Evolutionary conservation across 768 basidiomycete genomes (phyloP).

Genomic region (Leucocoprinus leucothites): DNA sequence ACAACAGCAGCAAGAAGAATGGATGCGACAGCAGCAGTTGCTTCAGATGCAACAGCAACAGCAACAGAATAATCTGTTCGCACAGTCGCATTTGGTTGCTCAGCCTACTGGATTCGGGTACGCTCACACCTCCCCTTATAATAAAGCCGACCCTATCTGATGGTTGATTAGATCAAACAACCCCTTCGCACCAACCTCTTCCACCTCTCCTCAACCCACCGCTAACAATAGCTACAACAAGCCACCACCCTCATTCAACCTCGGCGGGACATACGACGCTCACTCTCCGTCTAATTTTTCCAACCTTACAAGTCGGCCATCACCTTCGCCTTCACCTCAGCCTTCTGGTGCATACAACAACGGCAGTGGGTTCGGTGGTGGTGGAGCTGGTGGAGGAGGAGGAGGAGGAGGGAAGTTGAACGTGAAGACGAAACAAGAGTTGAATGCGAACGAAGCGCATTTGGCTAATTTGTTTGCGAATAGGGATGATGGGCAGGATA

Average conservation of each 20-base stretch:
- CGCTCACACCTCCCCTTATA: conserved; percentile 20
- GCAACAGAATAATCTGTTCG: conserved; percentile 42
- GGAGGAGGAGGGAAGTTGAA: conserved; percentile 28
- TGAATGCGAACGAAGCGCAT: conserved; percentile 65
- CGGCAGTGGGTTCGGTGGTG: neutral
- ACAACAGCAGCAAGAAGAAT: conserved; percentile 55
- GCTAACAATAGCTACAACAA: conserved; percentile 25
- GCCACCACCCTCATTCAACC: conserved; percentile 59
- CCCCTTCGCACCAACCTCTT: conserved; percentile 71
- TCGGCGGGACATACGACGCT: conserved; percentile 65
- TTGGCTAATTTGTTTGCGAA: conserved; percentile 85
- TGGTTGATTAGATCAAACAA: conserved; percentile 79
- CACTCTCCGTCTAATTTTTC: conserved; percentile 44
- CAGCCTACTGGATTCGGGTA: conserved; percentile 81
- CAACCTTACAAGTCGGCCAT: conserved; percentile 36
- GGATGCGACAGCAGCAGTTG: conserved; percentile 42
- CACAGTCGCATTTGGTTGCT: conserved; percentile 42
- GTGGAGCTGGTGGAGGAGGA: conserved; percentile 17
- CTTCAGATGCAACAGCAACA: conserved; percentile 52
- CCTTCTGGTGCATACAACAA: conserved; percentile 5
- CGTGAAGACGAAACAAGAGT: conserved; percentile 39
- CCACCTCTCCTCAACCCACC: conserved; percentile 25
- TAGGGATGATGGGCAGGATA: conserved; percentile 90
- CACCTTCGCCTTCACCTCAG: conserved; percentile 30
- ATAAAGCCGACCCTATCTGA: conserved; percentile 5